Percentiles rank a stretch among this genome's conserved stretches.
Conservation (phyloP, 2,329 filamentous ascomycete genomes). For the Elsinoe perseae region DNA sequence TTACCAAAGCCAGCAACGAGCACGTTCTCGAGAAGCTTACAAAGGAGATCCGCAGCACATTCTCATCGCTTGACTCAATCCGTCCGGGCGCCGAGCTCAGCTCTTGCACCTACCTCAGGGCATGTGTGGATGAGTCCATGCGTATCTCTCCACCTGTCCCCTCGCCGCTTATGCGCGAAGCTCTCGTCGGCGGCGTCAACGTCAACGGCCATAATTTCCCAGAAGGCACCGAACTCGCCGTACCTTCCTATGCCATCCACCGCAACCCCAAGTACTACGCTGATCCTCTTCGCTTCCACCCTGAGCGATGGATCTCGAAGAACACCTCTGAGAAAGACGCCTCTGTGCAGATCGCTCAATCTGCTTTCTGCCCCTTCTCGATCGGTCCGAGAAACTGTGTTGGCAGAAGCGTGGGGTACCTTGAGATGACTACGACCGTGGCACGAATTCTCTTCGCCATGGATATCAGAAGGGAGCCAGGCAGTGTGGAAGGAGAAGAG, state of each 20-base stretch:
- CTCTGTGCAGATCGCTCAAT: not conserved
- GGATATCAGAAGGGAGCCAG: conserved; percentile 11
- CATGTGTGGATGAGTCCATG: conserved; percentile 42
- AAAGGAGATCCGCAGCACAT: conserved; percentile 29
- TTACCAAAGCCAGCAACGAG: conserved; percentile 25
- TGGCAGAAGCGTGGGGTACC: conserved; percentile 32
- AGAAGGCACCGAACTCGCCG: conserved; percentile 25
- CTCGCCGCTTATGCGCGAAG: conserved; percentile 30
- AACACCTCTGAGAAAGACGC: conserved; percentile 26
- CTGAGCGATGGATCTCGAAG: conserved; percentile 23
- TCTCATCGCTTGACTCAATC: conserved; percentile 29
- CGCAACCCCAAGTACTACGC: conserved; percentile 24
- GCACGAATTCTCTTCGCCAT: conserved; percentile 27
- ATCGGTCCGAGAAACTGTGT: conserved; percentile 32
- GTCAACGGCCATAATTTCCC: conserved; percentile 33
- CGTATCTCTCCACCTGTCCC: conserved; percentile 40
- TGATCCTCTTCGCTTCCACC: conserved; percentile 28
- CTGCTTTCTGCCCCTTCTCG: conserved; percentile 32
- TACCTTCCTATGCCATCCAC: conserved; percentile 23
- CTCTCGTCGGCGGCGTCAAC: conserved; percentile 25
- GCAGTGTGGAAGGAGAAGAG: conserved; percentile 8
- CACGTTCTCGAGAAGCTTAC: conserved; percentile 25
- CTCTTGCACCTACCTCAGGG: conserved; percentile 37
- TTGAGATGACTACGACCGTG: conserved; percentile 32
- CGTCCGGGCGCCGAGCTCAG: conserved; percentile 27